Percentiles rank a stretch among this genome's conserved stretches.
phyloP scores from a whole-genome alignment of 2,329 filamentous ascomycete species.

The Myriosclerotinia curreyana region DNA sequence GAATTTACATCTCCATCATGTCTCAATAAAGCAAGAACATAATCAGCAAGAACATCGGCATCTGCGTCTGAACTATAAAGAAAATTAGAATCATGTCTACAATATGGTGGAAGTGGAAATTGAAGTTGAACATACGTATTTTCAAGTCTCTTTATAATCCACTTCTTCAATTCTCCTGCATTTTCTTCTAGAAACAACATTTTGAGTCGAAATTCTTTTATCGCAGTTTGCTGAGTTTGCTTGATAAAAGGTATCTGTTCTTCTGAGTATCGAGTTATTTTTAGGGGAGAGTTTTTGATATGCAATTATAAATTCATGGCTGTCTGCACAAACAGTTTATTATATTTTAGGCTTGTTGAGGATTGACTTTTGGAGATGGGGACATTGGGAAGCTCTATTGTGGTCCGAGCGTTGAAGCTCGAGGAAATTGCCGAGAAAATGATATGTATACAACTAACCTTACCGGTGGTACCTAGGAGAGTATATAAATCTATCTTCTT shows the following conservation, averaged over 20 bases:
- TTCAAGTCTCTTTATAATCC: slow-evolving; percentile 75
- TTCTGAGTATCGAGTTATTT: neutral
- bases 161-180: slow-evolving; percentile 64
- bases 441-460: no score
- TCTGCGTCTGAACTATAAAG: slow-evolving; percentile 68
- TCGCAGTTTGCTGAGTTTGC: neutral
- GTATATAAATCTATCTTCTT: neutral
- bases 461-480: no score
- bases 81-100: slow-evolving; percentile 9
- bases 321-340: slow-evolving; percentile 10
- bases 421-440: neutral
- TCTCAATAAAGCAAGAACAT: slow-evolving; percentile 73
- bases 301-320: slow-evolving; percentile 7
- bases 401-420: slow-evolving; percentile 7
- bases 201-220: slow-evolving; percentile 25
- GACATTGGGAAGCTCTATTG: slow-evolving; percentile 6
- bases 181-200: slow-evolving; percentile 65
- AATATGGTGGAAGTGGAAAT: slow-evolving; percentile 31
- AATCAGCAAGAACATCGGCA: slow-evolving; percentile 77
- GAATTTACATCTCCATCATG: slow-evolving; percentile 64
- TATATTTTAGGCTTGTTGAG: neutral
- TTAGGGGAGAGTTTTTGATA: neutral
- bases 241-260: neutral
- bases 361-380: slow-evolving; percentile 11
- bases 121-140: slow-evolving; percentile 57